Base-by-base conservation (phyloP, 192 early-diverging fungal genomes). In the Coemansia sp. region DNA sequence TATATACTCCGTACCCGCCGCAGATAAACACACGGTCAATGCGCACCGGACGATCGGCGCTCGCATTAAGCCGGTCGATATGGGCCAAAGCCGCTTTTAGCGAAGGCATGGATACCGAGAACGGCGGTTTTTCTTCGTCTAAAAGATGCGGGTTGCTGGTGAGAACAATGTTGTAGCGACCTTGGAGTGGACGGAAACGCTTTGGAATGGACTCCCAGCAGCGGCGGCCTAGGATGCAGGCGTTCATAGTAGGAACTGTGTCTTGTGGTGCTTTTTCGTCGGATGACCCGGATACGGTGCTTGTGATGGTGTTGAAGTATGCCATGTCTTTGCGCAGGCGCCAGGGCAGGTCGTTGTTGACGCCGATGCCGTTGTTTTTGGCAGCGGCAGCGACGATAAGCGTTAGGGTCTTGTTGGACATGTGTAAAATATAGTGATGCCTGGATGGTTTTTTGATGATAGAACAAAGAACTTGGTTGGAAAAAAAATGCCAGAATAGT, bases 201-300 rank as follows among this genome's bases (percentile, higher is more conserved):
- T 56, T 50, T 3, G 97, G 97, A 50, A 99, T 93, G 4, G 90
- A 92, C 67, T 96, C 92, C 95, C 96, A 99, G 18, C 94, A 96
- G 20, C 81, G 77, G 48, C 95, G 86, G 48, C 97, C 97, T 93
- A 99, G 94, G 67, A 99, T 92, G 48, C 93, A 91, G 0, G 89
- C 91, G 73, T 99, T 99, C 66, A 76, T 76, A 7, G 33, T 22
- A 20, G 42, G 42, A 18, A 66, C 62, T 17, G 58, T 25, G 16
- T 14, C 20, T 32, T 16, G n/a, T 16, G 51, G 18, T 18, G 28
- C 51, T 54, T 54, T 54, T 12, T 38, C 36, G 36, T 38, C 36
- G 5, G 36, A 38, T 6, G 36, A 38, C 7, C 36, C 36, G 36
- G 36, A 38, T 38, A 38, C 11, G 36, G 32, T 58, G 7, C 76